Percentiles rank a stretch among this genome's conserved stretches.
These are phyloP conservation scores for Ogataea nonfermentans DNA, from an alignment of 805 yeast species.

Conservation along the genomic window DNA sequence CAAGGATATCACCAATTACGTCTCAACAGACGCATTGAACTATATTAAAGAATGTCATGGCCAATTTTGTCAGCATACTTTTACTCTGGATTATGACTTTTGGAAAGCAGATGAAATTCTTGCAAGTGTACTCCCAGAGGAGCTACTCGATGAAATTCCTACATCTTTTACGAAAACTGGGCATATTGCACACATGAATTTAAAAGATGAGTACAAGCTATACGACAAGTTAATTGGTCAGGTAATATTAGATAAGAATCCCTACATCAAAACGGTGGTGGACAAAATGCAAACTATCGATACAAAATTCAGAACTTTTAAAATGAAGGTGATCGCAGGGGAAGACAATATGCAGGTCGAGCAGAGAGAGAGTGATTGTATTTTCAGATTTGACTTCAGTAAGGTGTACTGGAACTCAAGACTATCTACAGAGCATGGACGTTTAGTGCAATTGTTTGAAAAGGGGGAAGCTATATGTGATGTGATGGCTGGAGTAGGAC, in stretches of 20 bases:
- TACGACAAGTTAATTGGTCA: constrained; percentile 82
- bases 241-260: constrained; percentile 83
- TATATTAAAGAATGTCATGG: constrained; percentile 49
- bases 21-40: constrained; percentile 43
- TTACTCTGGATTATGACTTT: constrained; percentile 65
- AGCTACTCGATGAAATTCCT: constrained; percentile 70
- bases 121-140: constrained; percentile 71
- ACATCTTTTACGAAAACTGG: constrained; percentile 92
- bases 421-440: constrained; percentile 87
- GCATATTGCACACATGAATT: constrained; percentile 89
- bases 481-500: constrained; percentile 98
- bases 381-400: constrained; percentile 82
- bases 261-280: constrained; percentile 81
- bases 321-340: constrained; percentile 93
- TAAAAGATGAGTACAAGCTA: constrained; percentile 81
- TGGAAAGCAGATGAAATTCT: constrained; percentile 92
- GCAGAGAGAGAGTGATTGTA: constrained; percentile 85
- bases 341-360: constrained; percentile 71
- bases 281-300: constrained; percentile 87
- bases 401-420: constrained; percentile 98
- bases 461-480: constrained; percentile 80
- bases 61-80: constrained; percentile 48
- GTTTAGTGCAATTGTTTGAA: constrained; percentile 61
- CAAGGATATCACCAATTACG: constrained; percentile 35
- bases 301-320: constrained; percentile 85